Conservation (phyloP, 2,329 filamentous ascomycete genomes). For the Pseudopithomyces chartarum region DNA sequence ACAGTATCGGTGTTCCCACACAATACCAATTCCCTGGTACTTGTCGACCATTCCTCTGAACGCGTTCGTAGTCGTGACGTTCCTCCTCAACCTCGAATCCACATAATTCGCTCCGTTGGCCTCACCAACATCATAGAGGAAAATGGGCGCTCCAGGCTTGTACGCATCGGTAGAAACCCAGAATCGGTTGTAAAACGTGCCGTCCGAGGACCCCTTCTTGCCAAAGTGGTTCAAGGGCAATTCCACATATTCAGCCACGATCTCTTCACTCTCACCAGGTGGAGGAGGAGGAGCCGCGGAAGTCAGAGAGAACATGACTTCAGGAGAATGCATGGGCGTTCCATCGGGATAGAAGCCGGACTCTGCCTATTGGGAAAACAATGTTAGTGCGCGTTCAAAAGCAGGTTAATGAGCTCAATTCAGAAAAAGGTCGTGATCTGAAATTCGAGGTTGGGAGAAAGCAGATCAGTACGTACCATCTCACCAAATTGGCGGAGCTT, state of each 20-base stretch:
- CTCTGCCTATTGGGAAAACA: constrained; percentile 22
- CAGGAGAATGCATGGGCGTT: constrained; percentile 24
- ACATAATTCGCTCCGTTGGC: constrained; percentile 33
- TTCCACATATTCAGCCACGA: constrained; percentile 39
- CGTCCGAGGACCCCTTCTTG: constrained; percentile 25
- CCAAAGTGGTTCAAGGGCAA: constrained; percentile 46
- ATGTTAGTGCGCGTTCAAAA: background rate
- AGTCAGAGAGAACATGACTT: background rate
- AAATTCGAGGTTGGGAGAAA: too few relatives aligned
- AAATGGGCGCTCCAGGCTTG: constrained; percentile 44
- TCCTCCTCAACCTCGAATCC: constrained; percentile 31
- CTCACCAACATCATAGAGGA: constrained; percentile 47
- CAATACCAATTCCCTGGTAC: constrained; percentile 45
- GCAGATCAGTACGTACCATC: constrained; percentile 9
- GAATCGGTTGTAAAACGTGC: constrained; percentile 44
- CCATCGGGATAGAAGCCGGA: constrained; percentile 41
- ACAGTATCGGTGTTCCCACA: constrained; percentile 49
- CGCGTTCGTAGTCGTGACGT: constrained; percentile 27
- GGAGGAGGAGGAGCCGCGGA: background rate
- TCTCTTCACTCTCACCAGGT: constrained; percentile 17
- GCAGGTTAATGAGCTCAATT: too few relatives aligned
- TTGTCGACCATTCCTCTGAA: constrained; percentile 44
- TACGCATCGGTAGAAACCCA: constrained; percentile 43
- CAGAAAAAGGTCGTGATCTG: too few relatives aligned
- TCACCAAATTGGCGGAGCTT: constrained; percentile 25